A percentile compares a stretch with the other conserved stretches of the same genome.
phyloP scores from a whole-genome alignment of 495 filamentous ascomycete genomes.

The Hypoxylon subgilvum region DNA sequence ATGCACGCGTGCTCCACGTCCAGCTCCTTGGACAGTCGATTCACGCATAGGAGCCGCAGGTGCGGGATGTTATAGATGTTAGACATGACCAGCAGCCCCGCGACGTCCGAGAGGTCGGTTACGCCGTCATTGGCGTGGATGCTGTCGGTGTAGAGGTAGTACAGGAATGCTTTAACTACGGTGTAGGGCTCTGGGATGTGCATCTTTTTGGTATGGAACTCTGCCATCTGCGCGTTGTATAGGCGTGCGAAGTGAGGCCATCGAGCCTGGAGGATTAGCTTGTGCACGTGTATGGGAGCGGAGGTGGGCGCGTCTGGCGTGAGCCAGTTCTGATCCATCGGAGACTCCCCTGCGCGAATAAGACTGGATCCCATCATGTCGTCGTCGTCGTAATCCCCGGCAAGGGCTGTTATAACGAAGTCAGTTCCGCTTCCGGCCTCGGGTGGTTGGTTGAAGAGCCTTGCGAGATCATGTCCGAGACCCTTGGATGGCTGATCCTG shows the following conservation, averaged over 20 bases:
- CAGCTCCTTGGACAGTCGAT: constrained; percentile 83
- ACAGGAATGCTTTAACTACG: constrained; percentile 91
- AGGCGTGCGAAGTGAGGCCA: constrained; percentile 96
- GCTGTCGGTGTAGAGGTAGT: constrained; percentile 95
- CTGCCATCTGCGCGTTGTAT: constrained; percentile 90
- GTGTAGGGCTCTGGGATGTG: constrained; percentile 96
- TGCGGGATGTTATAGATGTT: constrained; percentile 97
- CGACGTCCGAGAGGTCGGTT: constrained; percentile 78
- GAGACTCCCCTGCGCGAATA: constrained; percentile 48
- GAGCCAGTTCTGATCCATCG: constrained; percentile 64
- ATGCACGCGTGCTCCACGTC: constrained; percentile 94
- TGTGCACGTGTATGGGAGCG: constrained; percentile 89
- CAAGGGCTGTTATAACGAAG: constrained; percentile 83
- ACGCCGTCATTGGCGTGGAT: constrained; percentile 69
- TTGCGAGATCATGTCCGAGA: constrained; percentile 79
- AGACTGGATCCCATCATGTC: constrained; percentile 60
- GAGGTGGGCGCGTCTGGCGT: constrained; percentile 70
- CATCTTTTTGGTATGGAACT: constrained; percentile 95
- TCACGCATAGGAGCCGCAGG: constrained; percentile 85
- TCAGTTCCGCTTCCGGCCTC: constrained; percentile 82
- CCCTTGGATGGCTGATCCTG: constrained; percentile 63
- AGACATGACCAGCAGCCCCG: constrained; percentile 95
- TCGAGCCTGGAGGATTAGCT: constrained; percentile 86
- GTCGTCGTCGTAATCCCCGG: constrained; percentile 66
- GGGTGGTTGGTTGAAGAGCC: constrained; percentile 81